Evolutionary conservation across 495 filamentous ascomycete species (phyloP), one percentile per base, ranked within the genome.

Genomic region (Aspergillus indologenus): DNA sequence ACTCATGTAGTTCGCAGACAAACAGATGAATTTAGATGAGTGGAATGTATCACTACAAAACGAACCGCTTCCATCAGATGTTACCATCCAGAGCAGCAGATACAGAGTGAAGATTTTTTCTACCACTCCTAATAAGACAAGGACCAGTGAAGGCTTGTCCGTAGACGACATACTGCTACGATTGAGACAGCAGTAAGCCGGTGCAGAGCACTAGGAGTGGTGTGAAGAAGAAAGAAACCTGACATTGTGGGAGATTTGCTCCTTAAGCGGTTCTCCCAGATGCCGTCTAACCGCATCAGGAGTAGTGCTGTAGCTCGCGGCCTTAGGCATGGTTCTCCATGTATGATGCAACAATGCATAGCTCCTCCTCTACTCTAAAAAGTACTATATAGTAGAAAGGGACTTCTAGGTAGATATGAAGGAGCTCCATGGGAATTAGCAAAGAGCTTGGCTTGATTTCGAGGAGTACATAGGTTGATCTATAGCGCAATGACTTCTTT

Each of bases 71-170:
- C 83, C 81, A 82, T 91, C 89, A 92, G 71, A 77, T 82, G 73
- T 80, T 66, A 62, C 69, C 77, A 82, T 85, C 90, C 81, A 90
- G 86, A 90, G 90, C 87, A 92, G 91, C 83, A 96, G 91, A 96
- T 96, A 96, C 90, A 87, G 89, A 88, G 86, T 83, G 88, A 85
- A 65, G 65, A 68, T 87, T 76, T 63, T 73, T 49, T 93, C 88
- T 93, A 66, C 83, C 89, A 85, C 81, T 83, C 79, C 81, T 77
- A 78, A 66, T 61, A 67, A 45, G 65, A 71, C 77, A 77, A 63
- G n/a, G 72, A 62, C 84, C 90, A 93, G 75, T 91, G 89, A 93
- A 93, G 87, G 84, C 73, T 63, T 62, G 66, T 74, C 72, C 64
- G 61, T 71, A 72, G 59, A 71, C 68, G 70, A 67, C 73, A 67